Evolutionary conservation across 306 rosid species (phyloP), one percentile per base, ranked within the genome.

Genomic region (Dalbergia cultrata): DNA sequence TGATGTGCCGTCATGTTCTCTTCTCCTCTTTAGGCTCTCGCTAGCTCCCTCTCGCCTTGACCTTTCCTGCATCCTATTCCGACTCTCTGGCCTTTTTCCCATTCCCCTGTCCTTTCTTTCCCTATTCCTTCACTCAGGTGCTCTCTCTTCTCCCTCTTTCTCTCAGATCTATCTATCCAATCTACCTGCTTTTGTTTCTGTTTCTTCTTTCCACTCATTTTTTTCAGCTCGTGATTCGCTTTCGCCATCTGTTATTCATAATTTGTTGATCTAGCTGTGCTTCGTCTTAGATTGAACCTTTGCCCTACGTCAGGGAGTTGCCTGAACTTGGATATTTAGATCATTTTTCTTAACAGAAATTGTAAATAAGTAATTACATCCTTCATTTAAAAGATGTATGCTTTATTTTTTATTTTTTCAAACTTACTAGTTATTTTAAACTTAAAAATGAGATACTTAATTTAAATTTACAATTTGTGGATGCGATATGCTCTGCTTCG

Each of bases 151-250:
- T 33, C 37, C 58, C 4, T 49, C 0, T 66, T 3, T 61, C 62
- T 61, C 43, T 76, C 74, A 76, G 79, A 83, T 83, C 86, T 59
- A 44, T 13, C 11, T 39, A 0, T 16, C 34, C 9, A 1, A 0
- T 13, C 19, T 26, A 0, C 9, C 52, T 45, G 2, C 37, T 35
- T 3, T 70, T 16, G 13, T 69, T 59, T 3, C 16, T 8, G 3
- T 60, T 13, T 63, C 1, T 1, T 70, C 74, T 34, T 39, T 0
- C n/a, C 60, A 72, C 53, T 0, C 49, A 22, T 67, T 14, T 67
- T 14, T 6, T 58, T 3, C 9, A 17, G n/a, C 45, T 68, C 61
- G 22, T 43, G 31, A 45, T 16, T 37, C 59, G 6, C 43, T 75
- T n/a, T 13, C 8, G 1, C 16, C 22, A 9, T 44, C 12, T 0